Evolutionary conservation across 2,329 filamentous ascomycete genomes (phyloP), one percentile per base, ranked within the genome.

Genomic region (Neofusicoccum cordaticola): DNA sequence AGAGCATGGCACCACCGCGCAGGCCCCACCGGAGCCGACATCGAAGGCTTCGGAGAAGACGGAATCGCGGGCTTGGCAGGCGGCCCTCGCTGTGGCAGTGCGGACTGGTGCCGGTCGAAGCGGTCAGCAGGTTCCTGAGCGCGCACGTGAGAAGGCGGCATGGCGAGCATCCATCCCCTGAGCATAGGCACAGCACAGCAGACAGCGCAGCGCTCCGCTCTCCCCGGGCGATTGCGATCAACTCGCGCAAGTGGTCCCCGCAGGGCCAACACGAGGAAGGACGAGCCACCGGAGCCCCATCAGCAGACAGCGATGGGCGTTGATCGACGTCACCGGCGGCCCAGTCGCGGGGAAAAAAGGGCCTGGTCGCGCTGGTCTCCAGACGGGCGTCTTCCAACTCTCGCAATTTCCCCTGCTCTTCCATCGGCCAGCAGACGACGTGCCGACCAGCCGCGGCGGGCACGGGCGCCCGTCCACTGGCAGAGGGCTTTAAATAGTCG

Each of bases 281-380:
- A 31, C 27, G 27, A 31, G 27, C 27, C 42, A 8, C 37, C 13
- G 8, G 9, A 39, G 22, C 53, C 53, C 39, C 56, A n/a, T 17
- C 41, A 57, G 37, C 41, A 41, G 39, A 17, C 34, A 56, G 35
- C 35, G 34, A 42, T 45, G 13, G 17, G 42, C 56, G 31, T 13
- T 13, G 56, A 60, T 60, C 56, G 56, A 60, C 56, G 56, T 60
- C 56, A 47, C 17, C 17, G 37, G 41, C 42, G 37, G 11, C n/a
- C 53, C 11, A 22, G 17, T 35, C 15, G 53, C 41, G 39, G 41
- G 41, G 53, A 11, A 15, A 15, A 56, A 47, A 47, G n/a, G 42
- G 42, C 11, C 37, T 39, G 11, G 37, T 39, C 13, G 39, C 17
- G 17, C 9, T 48, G 19, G 17, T 12, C 19, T 31, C 17, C 17